phyloP scores from a whole-genome alignment of 2,329 filamentous ascomycete genomes.

The Monosporascus sp. region DNA sequence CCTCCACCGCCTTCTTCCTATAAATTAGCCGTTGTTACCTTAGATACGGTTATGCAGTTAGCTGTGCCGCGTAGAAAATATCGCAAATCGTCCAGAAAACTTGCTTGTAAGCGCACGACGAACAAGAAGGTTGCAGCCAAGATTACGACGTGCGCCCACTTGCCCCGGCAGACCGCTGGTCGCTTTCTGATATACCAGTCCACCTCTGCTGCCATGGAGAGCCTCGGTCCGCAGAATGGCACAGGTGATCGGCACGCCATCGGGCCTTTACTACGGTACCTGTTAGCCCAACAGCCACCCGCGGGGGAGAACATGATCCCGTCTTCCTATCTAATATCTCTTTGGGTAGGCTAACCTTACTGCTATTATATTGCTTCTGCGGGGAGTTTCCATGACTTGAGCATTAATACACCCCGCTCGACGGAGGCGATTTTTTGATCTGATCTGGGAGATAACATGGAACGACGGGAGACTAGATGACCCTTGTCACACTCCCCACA shows the following conservation, averaged over 20 bases:
- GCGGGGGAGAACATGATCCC: not conserved
- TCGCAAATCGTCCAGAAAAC: not conserved
- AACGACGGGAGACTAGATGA: too few species aligned
- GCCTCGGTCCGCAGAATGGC: not conserved
- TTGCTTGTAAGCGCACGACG: too few species aligned
- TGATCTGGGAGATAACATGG: too few species aligned
- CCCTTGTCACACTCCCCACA: too few species aligned
- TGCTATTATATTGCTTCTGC: not conserved
- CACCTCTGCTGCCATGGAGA: too few species aligned
- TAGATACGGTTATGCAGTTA: not conserved
- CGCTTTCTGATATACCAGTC: too few species aligned
- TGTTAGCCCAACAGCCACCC: not conserved
- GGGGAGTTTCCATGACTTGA: too few species aligned
- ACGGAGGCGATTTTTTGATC: too few species aligned
- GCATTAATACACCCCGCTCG: too few species aligned
- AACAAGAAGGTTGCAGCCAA: too few species aligned
- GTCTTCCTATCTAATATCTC: not conserved
- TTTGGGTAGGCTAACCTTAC: not conserved
- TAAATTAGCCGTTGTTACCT: not conserved
- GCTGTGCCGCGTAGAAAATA: not conserved
- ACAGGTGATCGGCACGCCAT: not conserved
- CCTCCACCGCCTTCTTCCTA: not conserved
- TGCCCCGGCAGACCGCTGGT: too few species aligned
- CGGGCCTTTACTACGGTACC: not conserved
- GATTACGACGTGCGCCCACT: too few species aligned